Conservation (phyloP, 2,329 filamentous ascomycete genomes). For the Talaromyces sp. region DNA sequence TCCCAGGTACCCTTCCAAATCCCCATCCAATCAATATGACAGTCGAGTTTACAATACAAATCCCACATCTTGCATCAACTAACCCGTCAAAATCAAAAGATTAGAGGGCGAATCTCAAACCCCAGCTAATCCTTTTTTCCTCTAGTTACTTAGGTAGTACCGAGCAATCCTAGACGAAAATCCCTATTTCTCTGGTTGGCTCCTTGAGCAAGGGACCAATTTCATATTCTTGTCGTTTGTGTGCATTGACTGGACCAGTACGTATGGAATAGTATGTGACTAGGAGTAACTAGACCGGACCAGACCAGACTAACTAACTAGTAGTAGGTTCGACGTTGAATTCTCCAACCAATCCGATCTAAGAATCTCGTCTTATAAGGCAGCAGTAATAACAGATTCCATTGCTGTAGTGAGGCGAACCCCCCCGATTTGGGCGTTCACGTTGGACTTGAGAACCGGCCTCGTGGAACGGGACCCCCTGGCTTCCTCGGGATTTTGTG, state of each 20-base stretch:
- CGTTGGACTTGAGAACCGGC: neutral
- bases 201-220: neutral
- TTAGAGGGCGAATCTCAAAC: neutral
- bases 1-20: neutral
- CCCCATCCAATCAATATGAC: neutral
- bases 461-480: neutral
- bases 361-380: neutral
- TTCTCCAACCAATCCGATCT: neutral
- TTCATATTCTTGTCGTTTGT: neutral
- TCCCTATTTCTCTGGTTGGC: neutral
- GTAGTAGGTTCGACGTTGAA: neutral
- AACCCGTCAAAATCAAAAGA: neutral
- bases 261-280: neutral
- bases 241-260: neutral
- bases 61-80: neutral
- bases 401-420: slow-evolving; percentile 2
- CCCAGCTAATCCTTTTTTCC: too few species aligned
- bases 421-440: neutral
- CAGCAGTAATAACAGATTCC: neutral
- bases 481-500: neutral
- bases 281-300: neutral
- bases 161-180: neutral
- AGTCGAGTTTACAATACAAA: neutral
- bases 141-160: too few species aligned
- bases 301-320: neutral